Evolutionary conservation across 73 alveolate species (phyloP).

Genomic region (Durusdinium trenchii): DNA sequence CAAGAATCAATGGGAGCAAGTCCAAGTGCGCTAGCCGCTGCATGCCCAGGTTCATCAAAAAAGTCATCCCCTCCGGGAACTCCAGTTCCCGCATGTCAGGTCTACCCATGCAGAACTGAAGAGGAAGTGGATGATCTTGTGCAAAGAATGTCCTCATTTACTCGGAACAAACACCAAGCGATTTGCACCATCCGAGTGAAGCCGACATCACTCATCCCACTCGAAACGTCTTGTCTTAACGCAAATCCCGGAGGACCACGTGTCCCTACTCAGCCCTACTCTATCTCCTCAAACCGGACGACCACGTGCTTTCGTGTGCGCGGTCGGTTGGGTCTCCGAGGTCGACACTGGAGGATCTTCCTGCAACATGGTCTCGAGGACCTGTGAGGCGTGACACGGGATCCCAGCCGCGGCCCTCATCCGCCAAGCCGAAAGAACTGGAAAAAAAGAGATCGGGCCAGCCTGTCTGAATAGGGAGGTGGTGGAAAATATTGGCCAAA

Average conservation of each 20-base stretch:
- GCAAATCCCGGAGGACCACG: not conserved
- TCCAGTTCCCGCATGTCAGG: not conserved
- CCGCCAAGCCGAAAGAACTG: not conserved
- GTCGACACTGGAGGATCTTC: constrained; percentile 56
- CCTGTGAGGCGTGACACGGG: not conserved
- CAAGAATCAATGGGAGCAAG: not conserved
- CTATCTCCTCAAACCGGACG: not conserved
- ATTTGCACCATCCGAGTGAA: no score
- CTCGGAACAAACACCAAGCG: no score
- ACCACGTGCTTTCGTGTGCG: not conserved
- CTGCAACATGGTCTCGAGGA: constrained; percentile 43
- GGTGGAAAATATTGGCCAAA: not conserved
- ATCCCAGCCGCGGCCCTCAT: not conserved
- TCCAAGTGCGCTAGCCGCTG: no score
- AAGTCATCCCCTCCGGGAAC: not conserved
- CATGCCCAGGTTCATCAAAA: no score
- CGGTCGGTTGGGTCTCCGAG: not conserved
- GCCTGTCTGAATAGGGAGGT: not conserved
- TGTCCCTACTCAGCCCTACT: not conserved
- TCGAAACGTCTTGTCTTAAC: not conserved
- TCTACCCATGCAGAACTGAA: no score
- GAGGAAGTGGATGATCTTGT: no score
- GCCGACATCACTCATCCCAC: not conserved
- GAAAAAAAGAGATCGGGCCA: not conserved
- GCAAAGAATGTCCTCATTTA: no score